Evolutionary conservation across 805 yeast species (phyloP).

Genomic region (Ogataea nakhonphanomensis): DNA sequence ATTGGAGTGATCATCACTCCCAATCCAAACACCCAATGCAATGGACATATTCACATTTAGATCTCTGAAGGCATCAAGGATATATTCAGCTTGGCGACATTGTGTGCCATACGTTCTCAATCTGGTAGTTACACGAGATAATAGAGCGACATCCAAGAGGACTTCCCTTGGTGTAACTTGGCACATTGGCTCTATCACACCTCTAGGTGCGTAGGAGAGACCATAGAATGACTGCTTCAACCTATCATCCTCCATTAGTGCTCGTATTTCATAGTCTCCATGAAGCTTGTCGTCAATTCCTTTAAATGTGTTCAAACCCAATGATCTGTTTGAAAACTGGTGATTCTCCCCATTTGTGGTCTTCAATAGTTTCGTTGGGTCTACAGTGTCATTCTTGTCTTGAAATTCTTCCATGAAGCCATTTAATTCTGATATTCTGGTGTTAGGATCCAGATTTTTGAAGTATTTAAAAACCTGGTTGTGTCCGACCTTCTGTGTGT

Average conservation of each 20-base stretch:
- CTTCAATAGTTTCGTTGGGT: too few species aligned
- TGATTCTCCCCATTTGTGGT: too few species aligned
- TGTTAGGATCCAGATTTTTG: conserved; percentile 8
- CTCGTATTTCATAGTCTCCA: conserved; percentile 34
- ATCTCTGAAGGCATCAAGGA: conserved; percentile 50
- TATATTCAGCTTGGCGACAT: conserved; percentile 51
- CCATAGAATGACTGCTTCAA: conserved; percentile 48
- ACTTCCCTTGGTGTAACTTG: conserved; percentile 47
- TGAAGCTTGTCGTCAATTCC: conserved; percentile 35
- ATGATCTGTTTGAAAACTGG: too few species aligned
- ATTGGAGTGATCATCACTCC: conserved; percentile 42
- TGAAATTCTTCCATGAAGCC: conserved; percentile 7
- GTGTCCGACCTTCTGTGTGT: conserved; percentile 9
- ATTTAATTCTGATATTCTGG: conserved; percentile 10
- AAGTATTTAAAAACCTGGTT: conserved; percentile 14
- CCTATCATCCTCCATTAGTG: conserved; percentile 35
- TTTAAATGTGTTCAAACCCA: conserved; percentile 21
- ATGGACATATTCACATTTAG: conserved; percentile 53
- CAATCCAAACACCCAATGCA: conserved; percentile 63
- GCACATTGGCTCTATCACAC: conserved; percentile 50
- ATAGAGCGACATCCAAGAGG: conserved; percentile 49
- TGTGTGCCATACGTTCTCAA: conserved; percentile 59
- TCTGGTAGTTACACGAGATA: conserved; percentile 57
- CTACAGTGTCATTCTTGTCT: background rate
- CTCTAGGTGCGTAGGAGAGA: conserved; percentile 55